Conservation (phyloP, 805 yeast species). For the Jamesozyma lodderae region DNA sequence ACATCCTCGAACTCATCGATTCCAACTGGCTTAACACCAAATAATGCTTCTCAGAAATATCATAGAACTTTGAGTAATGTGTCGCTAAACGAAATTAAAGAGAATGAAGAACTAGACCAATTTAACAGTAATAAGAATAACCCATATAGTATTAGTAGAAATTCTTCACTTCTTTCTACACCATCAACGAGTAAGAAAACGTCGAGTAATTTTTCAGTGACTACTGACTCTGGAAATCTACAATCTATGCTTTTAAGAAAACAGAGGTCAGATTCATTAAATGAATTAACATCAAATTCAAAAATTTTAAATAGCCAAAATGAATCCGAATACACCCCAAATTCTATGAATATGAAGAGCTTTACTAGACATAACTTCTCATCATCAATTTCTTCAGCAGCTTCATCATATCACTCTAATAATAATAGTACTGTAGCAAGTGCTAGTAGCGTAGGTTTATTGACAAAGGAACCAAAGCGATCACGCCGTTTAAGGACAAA, state of each 20-base stretch:
- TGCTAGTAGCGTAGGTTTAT: background rate
- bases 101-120: constrained; percentile 26
- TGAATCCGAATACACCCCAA: background rate
- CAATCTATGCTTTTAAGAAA: constrained; percentile 1
- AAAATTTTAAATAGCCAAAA: constrained; percentile 1
- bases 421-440: no score
- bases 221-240: background rate
- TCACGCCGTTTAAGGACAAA: constrained; percentile 34
- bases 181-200: constrained; percentile 1
- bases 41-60: background rate
- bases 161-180: constrained; percentile 1
- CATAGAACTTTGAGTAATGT: constrained; percentile 17
- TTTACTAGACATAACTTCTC: no score
- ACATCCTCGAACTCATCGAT: constrained; percentile 6
- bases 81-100: constrained; percentile 30
- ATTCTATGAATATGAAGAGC: background rate
- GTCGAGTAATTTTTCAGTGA: background rate
- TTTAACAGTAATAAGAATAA: constrained; percentile 4
- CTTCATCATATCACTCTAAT: no score
- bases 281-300: constrained; percentile 5
- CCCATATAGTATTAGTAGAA: background rate
- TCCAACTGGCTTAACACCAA: constrained; percentile 7
- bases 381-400: no score
- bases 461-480: constrained; percentile 21
- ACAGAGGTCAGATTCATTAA: constrained; percentile 6